Base-by-base conservation (phyloP, 208 protist genomes). In the Novymonas esmeraldas region DNA sequence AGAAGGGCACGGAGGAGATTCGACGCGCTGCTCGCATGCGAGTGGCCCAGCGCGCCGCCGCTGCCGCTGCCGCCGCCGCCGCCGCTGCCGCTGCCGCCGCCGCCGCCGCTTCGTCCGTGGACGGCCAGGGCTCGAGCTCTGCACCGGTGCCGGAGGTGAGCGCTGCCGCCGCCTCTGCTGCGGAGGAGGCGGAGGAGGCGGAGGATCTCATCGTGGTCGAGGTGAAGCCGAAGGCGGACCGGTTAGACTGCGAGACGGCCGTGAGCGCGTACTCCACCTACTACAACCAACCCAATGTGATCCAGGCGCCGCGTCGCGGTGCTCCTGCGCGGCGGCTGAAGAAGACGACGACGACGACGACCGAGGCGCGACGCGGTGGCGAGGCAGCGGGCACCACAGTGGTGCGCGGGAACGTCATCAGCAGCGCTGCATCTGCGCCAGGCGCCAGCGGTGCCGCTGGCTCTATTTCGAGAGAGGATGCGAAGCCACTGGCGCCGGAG, bases 281-380 rank as follows among this genome's bases (percentile, higher is more conserved):
- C 65, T 91, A 87, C 76, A 95, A 97, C 65, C 92, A 97, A 58
- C 92, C 92, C 13, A 94, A 93, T 60, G 77, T 95, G 3, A 93
- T 97, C 68, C 57, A 75, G n/a, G 76, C 89, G 2, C 75, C 84
- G 0, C 59, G 70, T 64, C 56, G 55, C 42, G 16, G 51, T 36
- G 46, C 63, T 33, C 50, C 51, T 60, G 59, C 44, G 16, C 67
- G 59, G 18, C 34, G 54, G 9, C 2, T 7, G 63, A 88, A 45
- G 63, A 74, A 50, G 71, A 71, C 22, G 56, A 71, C 39, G 69
- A 74, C n/a, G 64, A 70, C 0, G 42, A 52, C 28, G 28, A 60
- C 52, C 45, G 55, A 14, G 18, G n/a, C 33, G 31, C 52, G 33
- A 29, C 2, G 52, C 33, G 33, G 20, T 6, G 31, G 52, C 33